Base-by-base conservation (phyloP, 2,329 filamentous ascomycete genomes). In the Cercospora canescens region DNA sequence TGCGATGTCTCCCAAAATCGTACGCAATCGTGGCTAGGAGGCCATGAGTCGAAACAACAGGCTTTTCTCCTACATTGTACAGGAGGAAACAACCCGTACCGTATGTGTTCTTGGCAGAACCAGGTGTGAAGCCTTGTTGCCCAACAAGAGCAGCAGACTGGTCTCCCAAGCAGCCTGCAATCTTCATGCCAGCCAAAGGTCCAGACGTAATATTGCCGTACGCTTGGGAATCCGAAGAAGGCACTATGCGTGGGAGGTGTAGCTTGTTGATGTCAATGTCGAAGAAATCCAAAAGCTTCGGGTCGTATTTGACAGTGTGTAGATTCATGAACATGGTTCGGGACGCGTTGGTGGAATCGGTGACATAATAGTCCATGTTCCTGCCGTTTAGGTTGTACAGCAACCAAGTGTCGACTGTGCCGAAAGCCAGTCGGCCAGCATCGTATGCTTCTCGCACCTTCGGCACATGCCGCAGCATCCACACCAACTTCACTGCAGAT, bases 281-380 rank as follows among this genome's bases (percentile, higher is more conserved):
- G 79, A 96, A 96, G 81, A 96, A 96, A n/a, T 87, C 81, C 34
- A 96, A 82, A 26, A 96, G 85, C 45, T 84, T 84, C 64, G 93
- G 88, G 76, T 95, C 92, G 79, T 96, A 97, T 73, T 94, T 79
- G 66, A 93, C 84, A 9, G 89, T 94, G 72, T 88, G 85, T 61
- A 97, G 84, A 80, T 96, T 93, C 90, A 96, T 94, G 79, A 97
- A 95, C 93, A 96, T 96, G 66, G 93, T 97, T 75, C 93, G 85
- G 57, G 91, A 94, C 18, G 93, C 93, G 77, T 97, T 97, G 67
- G 91, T 93, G 60, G 90, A 88, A 78, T 97, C 93, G 0, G 93
- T 95, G 67, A 96, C 92, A 75, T 91, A 89, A 52, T 93, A 80
- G 63, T 89, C 86, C 61, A 85, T 87, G 35, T 68, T 68, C 54